Percentiles rank a stretch among this genome's conserved stretches.
Evolutionary conservation across 208 protist species (phyloP).

Genomic region (Leishmania martiniquensis): DNA sequence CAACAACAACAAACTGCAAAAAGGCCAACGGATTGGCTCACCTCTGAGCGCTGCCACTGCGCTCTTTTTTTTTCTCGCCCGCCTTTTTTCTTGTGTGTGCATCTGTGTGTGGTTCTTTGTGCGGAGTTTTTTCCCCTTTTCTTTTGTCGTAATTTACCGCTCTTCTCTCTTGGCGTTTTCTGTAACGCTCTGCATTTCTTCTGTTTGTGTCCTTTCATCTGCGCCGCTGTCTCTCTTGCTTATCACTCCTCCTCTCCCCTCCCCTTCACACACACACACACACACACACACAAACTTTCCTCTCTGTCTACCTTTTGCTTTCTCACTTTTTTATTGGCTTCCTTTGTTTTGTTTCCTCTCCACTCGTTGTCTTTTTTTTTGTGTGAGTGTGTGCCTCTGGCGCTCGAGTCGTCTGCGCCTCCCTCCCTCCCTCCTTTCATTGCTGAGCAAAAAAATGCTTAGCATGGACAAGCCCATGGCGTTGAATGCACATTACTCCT

Average conservation of each 20-base stretch:
- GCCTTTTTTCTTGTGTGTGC: too few species aligned
- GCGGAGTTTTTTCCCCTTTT: too few species aligned
- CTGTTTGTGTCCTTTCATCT: too few species aligned
- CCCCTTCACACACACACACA: neutral
- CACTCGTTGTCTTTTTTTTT: slow-evolving; percentile 11
- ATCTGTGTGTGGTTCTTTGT: too few species aligned
- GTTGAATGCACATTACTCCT: slow-evolving; percentile 5
- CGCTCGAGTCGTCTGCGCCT: neutral
- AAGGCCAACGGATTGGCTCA: too few species aligned
- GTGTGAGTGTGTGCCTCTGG: neutral
- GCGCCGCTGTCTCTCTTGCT: too few species aligned
- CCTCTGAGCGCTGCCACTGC: too few species aligned
- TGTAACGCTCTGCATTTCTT: too few species aligned
- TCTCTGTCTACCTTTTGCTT: neutral
- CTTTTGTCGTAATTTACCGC: too few species aligned
- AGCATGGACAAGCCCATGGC: neutral
- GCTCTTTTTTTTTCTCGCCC: too few species aligned
- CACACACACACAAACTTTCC: neutral
- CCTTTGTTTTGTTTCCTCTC: slow-evolving; percentile 10
- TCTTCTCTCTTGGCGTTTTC: too few species aligned
- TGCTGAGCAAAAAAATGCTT: neutral
- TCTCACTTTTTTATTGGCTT: neutral
- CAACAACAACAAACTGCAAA: too few species aligned
- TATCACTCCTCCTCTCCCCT: neutral
- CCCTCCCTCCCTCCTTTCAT: neutral